Conservation (phyloP, 768 basidiomycete genomes). For the Brasilioporus rufonigricans region DNA sequence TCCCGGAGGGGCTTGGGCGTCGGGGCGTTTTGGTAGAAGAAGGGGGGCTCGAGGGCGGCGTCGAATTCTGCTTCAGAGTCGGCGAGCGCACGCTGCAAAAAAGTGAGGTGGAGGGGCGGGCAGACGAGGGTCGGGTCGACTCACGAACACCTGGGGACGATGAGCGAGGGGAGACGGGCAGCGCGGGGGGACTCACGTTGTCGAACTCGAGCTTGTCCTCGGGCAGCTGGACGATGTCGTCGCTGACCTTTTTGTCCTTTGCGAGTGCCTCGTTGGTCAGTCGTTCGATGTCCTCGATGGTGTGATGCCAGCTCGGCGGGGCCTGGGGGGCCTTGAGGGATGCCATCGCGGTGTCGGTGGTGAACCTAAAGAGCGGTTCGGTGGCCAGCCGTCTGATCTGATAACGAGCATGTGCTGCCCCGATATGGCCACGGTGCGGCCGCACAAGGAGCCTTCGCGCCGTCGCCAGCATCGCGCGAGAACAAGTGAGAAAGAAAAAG, state of each 20-base stretch:
- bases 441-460: neutral
- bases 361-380: constrained; percentile 4
- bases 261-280: constrained; percentile 61
- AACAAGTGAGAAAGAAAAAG: neutral
- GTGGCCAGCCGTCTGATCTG: neutral
- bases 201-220: constrained; percentile 61
- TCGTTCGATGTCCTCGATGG: constrained; percentile 55
- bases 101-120: neutral
- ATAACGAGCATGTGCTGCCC: neutral
- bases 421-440: constrained; percentile 17
- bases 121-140: constrained; percentile 26
- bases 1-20: constrained; percentile 74
- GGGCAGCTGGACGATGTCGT: constrained; percentile 60
- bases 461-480: neutral
- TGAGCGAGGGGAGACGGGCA: neutral
- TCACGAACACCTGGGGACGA: constrained; percentile 67
- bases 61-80: constrained; percentile 55
- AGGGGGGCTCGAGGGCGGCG: constrained; percentile 52
- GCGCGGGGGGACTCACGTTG: constrained; percentile 44
- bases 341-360: constrained; percentile 34
- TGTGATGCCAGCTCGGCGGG: constrained; percentile 67
- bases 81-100: constrained; percentile 54
- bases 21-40: constrained; percentile 84
- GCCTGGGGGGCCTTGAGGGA: constrained; percentile 63
- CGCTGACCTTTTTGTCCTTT: constrained; percentile 52